phyloP scores from a whole-genome alignment of 2,329 filamentous ascomycete species.

The Fusarium odoratissimum region DNA sequence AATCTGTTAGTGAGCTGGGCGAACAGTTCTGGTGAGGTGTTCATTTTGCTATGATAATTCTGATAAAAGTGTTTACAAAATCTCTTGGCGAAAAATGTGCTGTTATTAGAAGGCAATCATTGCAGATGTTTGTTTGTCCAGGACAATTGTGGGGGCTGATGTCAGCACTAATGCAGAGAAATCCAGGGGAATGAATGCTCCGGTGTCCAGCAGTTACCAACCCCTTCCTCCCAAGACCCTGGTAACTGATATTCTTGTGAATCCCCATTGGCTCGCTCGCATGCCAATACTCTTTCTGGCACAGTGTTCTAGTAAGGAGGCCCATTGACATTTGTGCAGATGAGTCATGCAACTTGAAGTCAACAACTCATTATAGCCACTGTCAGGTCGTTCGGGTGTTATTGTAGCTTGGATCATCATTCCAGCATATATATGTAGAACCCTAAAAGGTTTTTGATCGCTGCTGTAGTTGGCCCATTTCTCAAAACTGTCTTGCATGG shows the following conservation, averaged over 20 bases:
- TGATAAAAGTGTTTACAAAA: not conserved
- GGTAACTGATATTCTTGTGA: not conserved
- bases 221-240: not conserved
- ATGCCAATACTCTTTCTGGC: not conserved
- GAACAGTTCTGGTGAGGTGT: slow-evolving; percentile 42
- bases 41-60: not conserved
- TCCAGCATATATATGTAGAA: too few species aligned
- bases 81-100: not conserved
- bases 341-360: not conserved
- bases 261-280: not conserved
- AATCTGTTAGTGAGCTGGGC: slow-evolving; percentile 41
- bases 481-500: not conserved
- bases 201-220: too few species aligned
- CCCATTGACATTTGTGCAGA: rapidly evolving
- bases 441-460: too few species aligned
- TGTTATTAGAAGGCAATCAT: not conserved
- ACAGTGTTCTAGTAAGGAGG: not conserved
- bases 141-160: not conserved
- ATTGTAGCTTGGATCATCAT: not conserved
- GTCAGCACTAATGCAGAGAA: slow-evolving; percentile 10
- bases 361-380: too few species aligned
- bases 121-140: not conserved
- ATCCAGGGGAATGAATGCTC: not conserved
- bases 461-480: not conserved
- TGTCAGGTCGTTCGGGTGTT: rapidly evolving